phyloP scores from a whole-genome alignment of 1,284 basidiomycete genomes.

The Pisolithus thermaeus region DNA sequence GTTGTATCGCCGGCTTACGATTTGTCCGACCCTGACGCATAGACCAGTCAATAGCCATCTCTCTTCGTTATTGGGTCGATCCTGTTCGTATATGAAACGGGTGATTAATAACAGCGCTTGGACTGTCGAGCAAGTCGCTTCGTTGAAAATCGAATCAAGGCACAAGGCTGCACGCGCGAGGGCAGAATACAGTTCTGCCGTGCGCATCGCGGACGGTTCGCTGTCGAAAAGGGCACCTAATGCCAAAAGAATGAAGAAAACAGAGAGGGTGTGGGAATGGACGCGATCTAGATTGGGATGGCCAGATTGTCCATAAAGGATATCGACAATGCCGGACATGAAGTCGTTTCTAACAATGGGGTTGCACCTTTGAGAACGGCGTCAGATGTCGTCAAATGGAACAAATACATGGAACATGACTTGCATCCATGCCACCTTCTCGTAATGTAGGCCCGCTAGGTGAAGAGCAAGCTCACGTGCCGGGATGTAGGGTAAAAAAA shows the following conservation, averaged over 20 bases:
- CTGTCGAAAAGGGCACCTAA: slow-evolving; percentile 38
- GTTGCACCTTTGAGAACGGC: slow-evolving; percentile 32
- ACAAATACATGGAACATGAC: slow-evolving; percentile 12
- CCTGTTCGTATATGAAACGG: slow-evolving; percentile 39
- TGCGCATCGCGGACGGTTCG: slow-evolving; percentile 23
- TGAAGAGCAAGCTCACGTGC: slow-evolving; percentile 32
- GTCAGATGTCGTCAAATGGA: background rate
- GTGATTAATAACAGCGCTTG: slow-evolving; percentile 45
- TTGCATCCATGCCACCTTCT: slow-evolving; percentile 44
- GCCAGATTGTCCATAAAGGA: slow-evolving; percentile 34
- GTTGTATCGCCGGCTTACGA: slow-evolving; percentile 29
- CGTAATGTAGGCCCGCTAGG: slow-evolving; percentile 38
- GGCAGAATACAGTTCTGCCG: slow-evolving; percentile 37
- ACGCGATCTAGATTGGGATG: slow-evolving; percentile 30
- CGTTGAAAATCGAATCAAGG: slow-evolving; percentile 37
- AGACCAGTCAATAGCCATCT: slow-evolving; percentile 45
- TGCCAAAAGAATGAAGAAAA: slow-evolving; percentile 46
- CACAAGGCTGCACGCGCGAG: slow-evolving; percentile 43
- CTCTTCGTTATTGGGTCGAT: slow-evolving; percentile 38
- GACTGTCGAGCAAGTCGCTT: slow-evolving; percentile 41
- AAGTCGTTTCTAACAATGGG: slow-evolving; percentile 38
- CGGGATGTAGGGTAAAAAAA: slow-evolving; percentile 39
- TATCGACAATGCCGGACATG: slow-evolving; percentile 31
- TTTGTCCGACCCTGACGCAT: slow-evolving; percentile 37
- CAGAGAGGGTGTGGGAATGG: slow-evolving; percentile 42